Evolutionary conservation across 345 rosid species (phyloP).

Genomic region (Iberis pinnata): DNA sequence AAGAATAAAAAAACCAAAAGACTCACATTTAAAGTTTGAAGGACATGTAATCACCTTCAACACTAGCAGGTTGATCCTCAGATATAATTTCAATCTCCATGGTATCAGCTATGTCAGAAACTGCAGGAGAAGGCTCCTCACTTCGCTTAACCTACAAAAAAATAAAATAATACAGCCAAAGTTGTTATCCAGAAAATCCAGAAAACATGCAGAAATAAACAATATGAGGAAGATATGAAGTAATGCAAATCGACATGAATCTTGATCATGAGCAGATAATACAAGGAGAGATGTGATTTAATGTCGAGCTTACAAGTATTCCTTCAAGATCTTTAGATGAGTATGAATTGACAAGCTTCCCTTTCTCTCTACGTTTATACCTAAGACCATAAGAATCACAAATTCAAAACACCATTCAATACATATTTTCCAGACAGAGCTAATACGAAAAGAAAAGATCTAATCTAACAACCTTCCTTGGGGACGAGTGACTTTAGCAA

Average conservation of each 20-base stretch:
- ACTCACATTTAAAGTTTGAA: background rate
- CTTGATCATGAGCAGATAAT: background rate
- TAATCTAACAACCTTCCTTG: constrained; percentile 72
- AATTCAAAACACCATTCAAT: background rate
- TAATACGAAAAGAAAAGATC: constrained; percentile 1
- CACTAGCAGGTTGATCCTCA: constrained; percentile 32
- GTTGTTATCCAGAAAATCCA: background rate
- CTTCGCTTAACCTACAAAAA: constrained; percentile 54
- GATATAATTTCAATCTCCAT: constrained; percentile 37
- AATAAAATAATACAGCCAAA: background rate
- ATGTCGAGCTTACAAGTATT: constrained; percentile 59
- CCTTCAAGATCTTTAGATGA: constrained; percentile 86
- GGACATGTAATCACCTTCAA: constrained; percentile 37
- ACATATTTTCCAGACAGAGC: background rate
- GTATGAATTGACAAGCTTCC: constrained; percentile 75
- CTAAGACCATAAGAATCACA: constrained; percentile 27
- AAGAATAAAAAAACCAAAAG: background rate
- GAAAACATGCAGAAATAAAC: background rate
- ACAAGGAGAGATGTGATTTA: background rate
- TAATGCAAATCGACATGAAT: background rate
- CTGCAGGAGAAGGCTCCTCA: constrained; percentile 41
- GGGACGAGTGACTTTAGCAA: constrained; percentile 63
- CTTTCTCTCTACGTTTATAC: constrained; percentile 79
- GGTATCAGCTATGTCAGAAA: constrained; percentile 28
- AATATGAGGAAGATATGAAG: background rate